phyloP scores from a whole-genome alignment of 495 filamentous ascomycete genomes.

The Tirmania nivea region DNA sequence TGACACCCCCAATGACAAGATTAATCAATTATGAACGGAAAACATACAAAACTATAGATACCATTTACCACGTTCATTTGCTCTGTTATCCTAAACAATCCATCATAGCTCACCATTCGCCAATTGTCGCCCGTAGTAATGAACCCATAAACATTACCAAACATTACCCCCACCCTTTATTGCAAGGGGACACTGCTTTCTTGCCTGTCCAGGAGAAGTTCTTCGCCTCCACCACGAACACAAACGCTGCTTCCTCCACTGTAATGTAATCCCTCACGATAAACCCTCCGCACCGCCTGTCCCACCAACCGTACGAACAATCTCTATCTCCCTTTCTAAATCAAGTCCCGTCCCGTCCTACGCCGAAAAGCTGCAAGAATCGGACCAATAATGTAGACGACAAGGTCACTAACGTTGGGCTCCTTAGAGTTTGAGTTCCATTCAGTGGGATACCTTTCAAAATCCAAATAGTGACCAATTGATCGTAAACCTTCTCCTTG shows the following conservation, averaged over 20 bases:
- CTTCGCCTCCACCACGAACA: slow-evolving; percentile 3
- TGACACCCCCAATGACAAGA: too few species aligned
- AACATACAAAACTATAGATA: too few species aligned
- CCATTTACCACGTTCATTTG: too few species aligned
- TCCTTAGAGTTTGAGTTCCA: too few species aligned
- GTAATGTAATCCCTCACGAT: slow-evolving; percentile 3
- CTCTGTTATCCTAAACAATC: not conserved
- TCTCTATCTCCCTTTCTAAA: not conserved
- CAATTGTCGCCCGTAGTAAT: slow-evolving; percentile 2
- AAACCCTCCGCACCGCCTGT: not conserved
- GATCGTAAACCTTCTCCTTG: too few species aligned
- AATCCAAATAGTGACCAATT: too few species aligned
- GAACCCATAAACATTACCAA: slow-evolving; percentile 4
- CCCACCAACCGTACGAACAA: not conserved
- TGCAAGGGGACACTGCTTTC: slow-evolving; percentile 1
- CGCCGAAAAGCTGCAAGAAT: not conserved
- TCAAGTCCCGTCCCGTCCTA: not conserved
- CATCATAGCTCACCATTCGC: slow-evolving; percentile 5
- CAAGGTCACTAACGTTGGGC: not conserved
- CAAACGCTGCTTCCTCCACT: not conserved
- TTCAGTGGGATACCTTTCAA: too few species aligned
- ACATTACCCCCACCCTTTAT: slow-evolving; percentile 4
- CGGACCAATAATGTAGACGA: not conserved
- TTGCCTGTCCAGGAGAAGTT: slow-evolving; percentile 3
- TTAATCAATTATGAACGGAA: too few species aligned